Percentiles rank a stretch among this genome's conserved stretches.
Evolutionary conservation across 2,329 filamentous ascomycete genomes (phyloP).

Genomic region (Colletotrichum sojae): DNA sequence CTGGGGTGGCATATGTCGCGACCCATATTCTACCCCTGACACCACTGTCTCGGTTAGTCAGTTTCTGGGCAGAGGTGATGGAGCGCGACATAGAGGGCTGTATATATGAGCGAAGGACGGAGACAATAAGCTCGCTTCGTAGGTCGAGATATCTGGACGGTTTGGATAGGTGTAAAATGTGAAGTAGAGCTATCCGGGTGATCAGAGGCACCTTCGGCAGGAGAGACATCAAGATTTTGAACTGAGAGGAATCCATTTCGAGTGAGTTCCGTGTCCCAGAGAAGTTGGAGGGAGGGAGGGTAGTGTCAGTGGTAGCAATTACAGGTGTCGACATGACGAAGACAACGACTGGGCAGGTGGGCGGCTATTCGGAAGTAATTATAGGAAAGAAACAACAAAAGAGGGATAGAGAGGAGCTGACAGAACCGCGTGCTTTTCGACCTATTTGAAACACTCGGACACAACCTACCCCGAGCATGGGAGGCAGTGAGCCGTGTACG

Average conservation of each 20-base stretch:
- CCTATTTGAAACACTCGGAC: conserved; percentile 35
- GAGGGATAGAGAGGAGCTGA: too few relatives aligned
- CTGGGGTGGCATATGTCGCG: conserved; percentile 75
- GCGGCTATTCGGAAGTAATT: too few relatives aligned
- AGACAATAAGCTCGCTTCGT: conserved; percentile 79
- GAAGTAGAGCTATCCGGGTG: conserved; percentile 72
- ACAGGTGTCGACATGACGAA: too few relatives aligned
- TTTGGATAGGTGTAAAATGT: conserved; percentile 77
- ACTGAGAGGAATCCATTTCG: conserved; percentile 36
- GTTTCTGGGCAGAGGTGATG: conserved; percentile 74
- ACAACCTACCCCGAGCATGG: conserved; percentile 18
- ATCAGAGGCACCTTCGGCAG: conserved; percentile 73
- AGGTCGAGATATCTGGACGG: conserved; percentile 84
- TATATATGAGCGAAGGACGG: conserved; percentile 78
- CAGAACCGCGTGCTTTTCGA: conserved; percentile 16
- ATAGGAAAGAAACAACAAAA: too few relatives aligned
- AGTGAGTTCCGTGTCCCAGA: conserved; percentile 22
- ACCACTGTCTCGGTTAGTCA: conserved; percentile 73
- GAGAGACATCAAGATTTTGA: conserved; percentile 48
- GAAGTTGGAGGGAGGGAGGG: not conserved
- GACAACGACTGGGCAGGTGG: too few relatives aligned
- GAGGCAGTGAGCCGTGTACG: conserved; percentile 8
- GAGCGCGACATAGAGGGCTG: conserved; percentile 60
- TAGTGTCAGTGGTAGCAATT: not conserved
- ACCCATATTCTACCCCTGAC: conserved; percentile 89